Evolutionary conservation across 352 stramenopile species (phyloP).

Genomic region (Phytopythium vexans): DNA sequence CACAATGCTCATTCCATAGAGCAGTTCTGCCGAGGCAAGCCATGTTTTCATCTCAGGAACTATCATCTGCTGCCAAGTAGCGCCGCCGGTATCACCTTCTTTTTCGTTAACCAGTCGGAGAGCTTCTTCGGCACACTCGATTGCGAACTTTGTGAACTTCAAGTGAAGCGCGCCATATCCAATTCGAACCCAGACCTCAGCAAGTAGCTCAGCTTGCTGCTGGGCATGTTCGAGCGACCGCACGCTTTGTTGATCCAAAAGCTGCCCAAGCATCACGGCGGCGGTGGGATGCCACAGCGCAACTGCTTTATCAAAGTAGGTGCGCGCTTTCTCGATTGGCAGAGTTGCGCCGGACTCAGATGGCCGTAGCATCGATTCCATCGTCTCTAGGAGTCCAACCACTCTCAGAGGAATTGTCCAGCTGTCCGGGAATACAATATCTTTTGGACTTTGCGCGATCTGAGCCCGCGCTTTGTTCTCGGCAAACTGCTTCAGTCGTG

Average conservation of each 20-base stretch:
- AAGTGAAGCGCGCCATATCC: conserved; percentile 55
- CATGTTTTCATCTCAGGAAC: conserved; percentile 48
- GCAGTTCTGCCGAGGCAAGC: conserved; percentile 60
- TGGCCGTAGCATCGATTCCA: conserved; percentile 29
- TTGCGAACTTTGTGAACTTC: conserved; percentile 40
- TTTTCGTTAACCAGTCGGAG: conserved; percentile 20
- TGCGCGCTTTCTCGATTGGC: conserved; percentile 41
- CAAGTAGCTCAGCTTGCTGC: conserved; percentile 55
- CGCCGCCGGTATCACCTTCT: conserved; percentile 9
- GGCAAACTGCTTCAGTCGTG: conserved; percentile 61
- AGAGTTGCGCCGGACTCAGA: conserved; percentile 11
- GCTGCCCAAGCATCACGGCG: conserved; percentile 23
- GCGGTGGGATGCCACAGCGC: conserved; percentile 41
- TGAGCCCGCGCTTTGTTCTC: conserved; percentile 64
- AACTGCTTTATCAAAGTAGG: conserved; percentile 58
- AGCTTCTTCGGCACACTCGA: conserved; percentile 49
- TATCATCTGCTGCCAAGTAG: conserved; percentile 17
- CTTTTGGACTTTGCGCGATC: conserved; percentile 67
- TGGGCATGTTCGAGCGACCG: conserved; percentile 49
- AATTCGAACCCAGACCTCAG: conserved; percentile 72
- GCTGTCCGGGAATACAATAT: conserved; percentile 43
- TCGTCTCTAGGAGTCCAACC: conserved; percentile 47
- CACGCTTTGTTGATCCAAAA: conserved; percentile 15
- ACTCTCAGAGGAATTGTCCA: conserved; percentile 36
- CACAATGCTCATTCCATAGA: conserved; percentile 56